Base-by-base conservation (phyloP, 1,284 basidiomycete species). In the Moniliella sp. region DNA sequence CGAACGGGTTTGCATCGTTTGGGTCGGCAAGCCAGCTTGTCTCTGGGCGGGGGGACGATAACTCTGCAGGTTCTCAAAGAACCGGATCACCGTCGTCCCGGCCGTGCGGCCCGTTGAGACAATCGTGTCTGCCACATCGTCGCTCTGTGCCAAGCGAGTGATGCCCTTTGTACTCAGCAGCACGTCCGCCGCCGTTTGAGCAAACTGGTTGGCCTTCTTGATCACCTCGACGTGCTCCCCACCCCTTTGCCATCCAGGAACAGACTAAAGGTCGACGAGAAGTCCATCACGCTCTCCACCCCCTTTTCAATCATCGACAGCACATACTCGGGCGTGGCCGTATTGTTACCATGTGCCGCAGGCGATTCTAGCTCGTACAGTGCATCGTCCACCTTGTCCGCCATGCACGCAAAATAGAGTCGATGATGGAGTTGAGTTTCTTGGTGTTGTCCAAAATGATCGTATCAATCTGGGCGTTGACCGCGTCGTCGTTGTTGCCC, bases 241-340 rank as follows among this genome's bases (percentile, higher is more conserved):
- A 26, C 88, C 88, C 21, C 68, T 67, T 53, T 93, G 82, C 25
- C 78, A 79, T 35, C 73, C 13, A 97, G 69, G 64, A 82, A 82
- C 10, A 91, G 71, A 61, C 82, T 83, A 68, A 86, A 97, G 31
- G 84, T 70, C 14, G 80, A 80, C 8, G 86, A 84, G 57, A 99
- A 97, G 59, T 97, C 88, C 39, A 76, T 94, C 11, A 83, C 79
- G 50, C 79, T 86, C 51, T 80, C 81, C 61, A 76, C 68, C 3
- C 83, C 78, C 66, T 94, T 94, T 62, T 99, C 91, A 51, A 97
- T 83, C 76, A 97, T 84, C 7, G 91, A 94, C 15, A 94, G 66
- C 0, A 86, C 91, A 60, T 94, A 97, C 59, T 93, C 86, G 10
- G 91, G 88, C 1, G 91, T 97, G 5, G 88, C 84, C 45, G 79